phyloP scores from a whole-genome alignment of 768 basidiomycete species.

The Macrolepiota albuminosa region DNA sequence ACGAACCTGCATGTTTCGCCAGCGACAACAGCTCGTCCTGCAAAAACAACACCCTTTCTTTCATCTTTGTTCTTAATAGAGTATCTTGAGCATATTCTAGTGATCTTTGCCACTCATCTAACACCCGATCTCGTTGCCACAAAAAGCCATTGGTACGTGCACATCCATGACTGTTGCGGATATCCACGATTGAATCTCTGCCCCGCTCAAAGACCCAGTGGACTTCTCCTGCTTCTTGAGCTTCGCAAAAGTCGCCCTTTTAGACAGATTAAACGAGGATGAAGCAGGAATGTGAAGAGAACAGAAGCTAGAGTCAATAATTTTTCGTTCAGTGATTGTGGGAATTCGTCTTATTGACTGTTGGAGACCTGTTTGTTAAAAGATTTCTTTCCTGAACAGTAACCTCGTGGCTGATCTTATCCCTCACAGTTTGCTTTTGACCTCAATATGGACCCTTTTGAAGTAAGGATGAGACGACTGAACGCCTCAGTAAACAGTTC shows the following conservation, averaged over 20 bases:
- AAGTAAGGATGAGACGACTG: slow-evolving; percentile 63
- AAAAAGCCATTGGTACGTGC: slow-evolving; percentile 22
- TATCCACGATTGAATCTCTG: slow-evolving; percentile 64
- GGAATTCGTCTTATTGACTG: slow-evolving; percentile 9
- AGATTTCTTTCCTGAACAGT: not conserved
- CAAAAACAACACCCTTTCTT: slow-evolving; percentile 52
- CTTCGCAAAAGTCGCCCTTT: slow-evolving; percentile 38
- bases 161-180: slow-evolving; percentile 37
- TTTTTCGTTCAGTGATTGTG: slow-evolving; percentile 10
- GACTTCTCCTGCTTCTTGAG: slow-evolving; percentile 45
- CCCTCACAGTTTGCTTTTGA: not conserved
- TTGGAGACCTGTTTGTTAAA: slow-evolving; percentile 1
- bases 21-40: slow-evolving; percentile 57
- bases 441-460: slow-evolving; percentile 53
- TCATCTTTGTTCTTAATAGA: slow-evolving; percentile 51
- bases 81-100: slow-evolving; percentile 47
- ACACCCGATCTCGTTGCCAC: slow-evolving; percentile 53
- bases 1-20: slow-evolving; percentile 53
- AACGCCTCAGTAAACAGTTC: slow-evolving; percentile 49
- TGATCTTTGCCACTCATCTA: slow-evolving; percentile 52
- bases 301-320: not conserved
- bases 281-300: not conserved
- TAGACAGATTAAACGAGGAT: slow-evolving; percentile 28
- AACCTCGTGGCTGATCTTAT: not conserved
- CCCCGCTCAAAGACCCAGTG: slow-evolving; percentile 35